Evolutionary conservation across 257 asterid genomes (phyloP), one percentile per base, ranked within the genome.

Genomic region (Craterostigma plantagineum): DNA sequence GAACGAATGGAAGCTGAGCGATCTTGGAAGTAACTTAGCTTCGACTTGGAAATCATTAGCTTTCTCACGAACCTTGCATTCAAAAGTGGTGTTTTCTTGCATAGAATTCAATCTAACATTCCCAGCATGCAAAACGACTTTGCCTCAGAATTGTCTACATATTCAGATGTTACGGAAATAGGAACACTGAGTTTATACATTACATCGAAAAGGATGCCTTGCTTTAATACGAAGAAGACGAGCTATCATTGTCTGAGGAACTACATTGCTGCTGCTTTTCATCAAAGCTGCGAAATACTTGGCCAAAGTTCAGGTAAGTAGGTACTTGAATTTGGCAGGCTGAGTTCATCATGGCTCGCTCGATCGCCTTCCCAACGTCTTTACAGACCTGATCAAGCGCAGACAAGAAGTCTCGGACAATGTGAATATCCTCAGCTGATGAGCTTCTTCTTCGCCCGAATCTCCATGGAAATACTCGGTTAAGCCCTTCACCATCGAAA

Each of bases 1-100:
- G 94, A 77, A 39, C 81, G 84, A 4, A 71, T 86, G 62, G 91
- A 81, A 49, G 94, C 91, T 16, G 94, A 81, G 67, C 69, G 61
- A 46, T 64, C 64, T 33, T 63, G 48, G 48, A 34, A 35, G 8
- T 11, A 7, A 3, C 10, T 16, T 35, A 53, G 49, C 3, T 14
- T 39, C 14, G 53, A 38, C 30, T 23, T 23, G 30, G 30, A 23
- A 23, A 23, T 23, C 6, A 23, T 23, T 23, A 23, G 30, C 30
- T 23, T 23, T 23, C 6, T 23, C 30, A 23, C 6, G 30, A 23
- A 23, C 30, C 2, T 23, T 2, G 30, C 6, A 6, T 23, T 23
- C 30, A 6, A 6, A 2, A 2, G 6, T 23, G 30, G 30, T 23
- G 2, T 6, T 23, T 23, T 23, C 30, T 23, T 23, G 30, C 30